Base-by-base conservation (phyloP, 2,329 filamentous ascomycete species). In the Apiospora koreana region DNA sequence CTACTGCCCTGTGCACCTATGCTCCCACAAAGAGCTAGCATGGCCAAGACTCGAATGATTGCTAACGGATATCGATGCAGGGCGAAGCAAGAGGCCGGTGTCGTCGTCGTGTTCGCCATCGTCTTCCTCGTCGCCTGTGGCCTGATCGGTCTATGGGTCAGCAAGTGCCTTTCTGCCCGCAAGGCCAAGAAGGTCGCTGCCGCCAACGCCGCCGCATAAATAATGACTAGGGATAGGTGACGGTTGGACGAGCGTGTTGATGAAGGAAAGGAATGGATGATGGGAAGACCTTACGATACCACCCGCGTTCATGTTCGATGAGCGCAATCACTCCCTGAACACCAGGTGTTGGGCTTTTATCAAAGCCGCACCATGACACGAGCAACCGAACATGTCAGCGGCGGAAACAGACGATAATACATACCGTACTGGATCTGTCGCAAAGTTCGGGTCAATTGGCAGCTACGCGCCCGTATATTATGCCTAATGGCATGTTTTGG, bases 31-130 rank as follows among this genome's bases (percentile, higher is more conserved):
- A 28, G 50, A 10, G 16, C 3, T 28, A 18, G 8, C 28, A 21
- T 62, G 54, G 8, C 54, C 21, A 38, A 38, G 3, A 18, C 9
- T n/a, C 7, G 18, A 35, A 12, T 38, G 31, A 38, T 35, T 42
- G 67, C 41, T 28, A 42, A 42, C 75, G 77, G 73, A 77, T 68
- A 46, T 25, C 28, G 38, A 77, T 18, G 2, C 23, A 76, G 73
- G 75, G 76, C 76, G 65, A 71, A 75, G 71, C 71, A 78, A 71
- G 78, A 80, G 72, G 75, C 78, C 66, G 78, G 78, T 76, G 78
- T 79, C 71, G 70, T 79, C 64, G 78, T 79, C 46, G 78, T 80
- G 58, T 80, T 80, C 72, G 76, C 76, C 74, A 80, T 80, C 64
- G 79, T 80, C 67, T 79, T 79, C 74, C 69, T 79, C 38, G 79